phyloP scores from a whole-genome alignment of 805 yeast species.

The Candida broadrunensis region DNA sequence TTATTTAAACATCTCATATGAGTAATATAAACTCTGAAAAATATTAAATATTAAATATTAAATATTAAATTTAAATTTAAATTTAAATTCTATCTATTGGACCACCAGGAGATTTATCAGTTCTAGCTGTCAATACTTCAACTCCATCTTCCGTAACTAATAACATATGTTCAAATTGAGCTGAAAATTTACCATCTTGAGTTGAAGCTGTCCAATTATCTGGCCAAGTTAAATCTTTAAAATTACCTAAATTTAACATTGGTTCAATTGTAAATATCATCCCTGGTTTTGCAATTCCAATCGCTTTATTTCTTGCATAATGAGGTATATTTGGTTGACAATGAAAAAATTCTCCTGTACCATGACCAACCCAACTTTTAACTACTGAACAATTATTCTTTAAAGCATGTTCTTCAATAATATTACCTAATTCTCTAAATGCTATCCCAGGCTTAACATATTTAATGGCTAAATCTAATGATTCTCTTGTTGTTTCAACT shows the following conservation, averaged over 20 bases:
- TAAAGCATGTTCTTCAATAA: slow-evolving; percentile 82
- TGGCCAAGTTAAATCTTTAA: slow-evolving; percentile 87
- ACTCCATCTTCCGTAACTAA: slow-evolving; percentile 91
- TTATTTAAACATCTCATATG: too few species aligned
- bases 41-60: too few species aligned
- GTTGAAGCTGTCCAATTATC: slow-evolving; percentile 97
- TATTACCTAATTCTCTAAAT: slow-evolving; percentile 81
- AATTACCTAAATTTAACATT: slow-evolving; percentile 85
- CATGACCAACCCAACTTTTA: slow-evolving; percentile 90
- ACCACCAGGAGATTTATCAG: slow-evolving; percentile 85
- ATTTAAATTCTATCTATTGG: slow-evolving; percentile 53
- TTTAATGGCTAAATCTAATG: slow-evolving; percentile 78
- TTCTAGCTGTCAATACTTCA: slow-evolving; percentile 87
- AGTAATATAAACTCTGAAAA: too few species aligned
- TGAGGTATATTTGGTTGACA: slow-evolving; percentile 92
- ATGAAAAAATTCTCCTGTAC: slow-evolving; percentile 83
- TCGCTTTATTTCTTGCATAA: slow-evolving; percentile 87
- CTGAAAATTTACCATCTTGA: slow-evolving; percentile 83
- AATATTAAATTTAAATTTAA: too few species aligned
- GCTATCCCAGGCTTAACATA: slow-evolving; percentile 89
- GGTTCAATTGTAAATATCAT: slow-evolving; percentile 98
- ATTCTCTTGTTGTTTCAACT: slow-evolving; percentile 85
- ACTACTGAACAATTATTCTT: slow-evolving; percentile 82
- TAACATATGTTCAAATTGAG: slow-evolving; percentile 94
- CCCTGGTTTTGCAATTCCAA: slow-evolving; percentile 93